Conservation (phyloP, 352 stramenopile genomes). For the Aphanomyces euteiches region DNA sequence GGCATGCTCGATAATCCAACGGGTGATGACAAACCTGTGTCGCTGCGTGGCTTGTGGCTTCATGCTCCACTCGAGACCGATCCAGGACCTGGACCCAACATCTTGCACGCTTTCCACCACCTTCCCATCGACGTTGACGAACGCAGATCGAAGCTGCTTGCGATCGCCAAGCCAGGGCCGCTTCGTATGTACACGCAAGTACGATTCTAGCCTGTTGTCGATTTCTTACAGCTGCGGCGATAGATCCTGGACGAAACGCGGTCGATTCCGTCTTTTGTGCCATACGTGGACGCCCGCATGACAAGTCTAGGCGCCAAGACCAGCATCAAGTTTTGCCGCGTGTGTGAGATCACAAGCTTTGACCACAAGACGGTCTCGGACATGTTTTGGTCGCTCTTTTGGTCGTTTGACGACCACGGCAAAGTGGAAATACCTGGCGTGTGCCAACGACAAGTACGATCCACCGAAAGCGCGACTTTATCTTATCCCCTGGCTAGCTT, state of each 20-base stretch:
- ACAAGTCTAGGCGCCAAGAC: slow-evolving; percentile 26
- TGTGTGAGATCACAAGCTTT: slow-evolving; percentile 31
- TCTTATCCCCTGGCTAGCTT: too few relatives aligned
- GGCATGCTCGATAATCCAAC: background rate
- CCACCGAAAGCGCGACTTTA: background rate
- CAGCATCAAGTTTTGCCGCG: slow-evolving; percentile 30
- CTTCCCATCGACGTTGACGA: background rate
- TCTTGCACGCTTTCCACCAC: slow-evolving; percentile 26
- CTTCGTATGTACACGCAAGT: slow-evolving; percentile 28
- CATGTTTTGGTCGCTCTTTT: slow-evolving; percentile 26
- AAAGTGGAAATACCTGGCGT: slow-evolving; percentile 16
- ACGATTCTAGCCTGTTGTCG: background rate
- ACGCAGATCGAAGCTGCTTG: slow-evolving; percentile 7
- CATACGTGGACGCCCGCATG: slow-evolving; percentile 29
- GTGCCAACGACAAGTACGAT: slow-evolving; percentile 26
- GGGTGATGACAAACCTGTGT: background rate
- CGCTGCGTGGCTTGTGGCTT: slow-evolving; percentile 26
- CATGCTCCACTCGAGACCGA: slow-evolving; percentile 26
- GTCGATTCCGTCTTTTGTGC: slow-evolving; percentile 21
- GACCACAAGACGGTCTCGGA: slow-evolving; percentile 29
- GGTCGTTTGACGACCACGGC: slow-evolving; percentile 18
- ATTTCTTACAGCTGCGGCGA: background rate
- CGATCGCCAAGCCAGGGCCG: slow-evolving; percentile 15
- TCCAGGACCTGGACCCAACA: slow-evolving; percentile 24
- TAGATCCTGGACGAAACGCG: slow-evolving; percentile 30